These are phyloP conservation scores for Pyrus betulifolia DNA, from an alignment of 306 rosid species.

Conservation along the genomic window DNA sequence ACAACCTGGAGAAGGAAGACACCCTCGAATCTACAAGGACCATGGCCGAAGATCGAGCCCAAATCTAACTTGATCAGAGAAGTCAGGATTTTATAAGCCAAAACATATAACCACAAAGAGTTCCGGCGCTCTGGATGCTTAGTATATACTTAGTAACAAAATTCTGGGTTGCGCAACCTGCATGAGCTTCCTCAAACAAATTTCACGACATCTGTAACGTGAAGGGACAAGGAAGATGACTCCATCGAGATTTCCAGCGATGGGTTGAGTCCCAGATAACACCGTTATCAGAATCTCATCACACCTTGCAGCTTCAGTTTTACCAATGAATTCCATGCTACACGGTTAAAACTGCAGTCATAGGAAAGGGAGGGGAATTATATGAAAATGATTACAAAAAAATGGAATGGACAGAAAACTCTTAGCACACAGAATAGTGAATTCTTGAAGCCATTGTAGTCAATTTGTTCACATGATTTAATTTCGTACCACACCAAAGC, in stretches of 20 bases:
- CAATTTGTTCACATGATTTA: neutral
- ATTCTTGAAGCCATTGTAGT: neutral
- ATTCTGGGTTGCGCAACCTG: neutral
- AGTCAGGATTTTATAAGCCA: neutral
- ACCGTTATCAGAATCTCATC: conserved; percentile 48
- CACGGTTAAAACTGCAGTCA: conserved; percentile 1
- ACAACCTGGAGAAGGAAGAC: neutral
- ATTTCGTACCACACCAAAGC: neutral
- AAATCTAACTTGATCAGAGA: neutral
- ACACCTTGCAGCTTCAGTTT: conserved; percentile 44
- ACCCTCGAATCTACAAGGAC: neutral
- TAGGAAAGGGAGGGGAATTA: neutral
- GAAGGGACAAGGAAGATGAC: conserved; percentile 27
- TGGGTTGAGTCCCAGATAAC: conserved; percentile 47
- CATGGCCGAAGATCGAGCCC: neutral
- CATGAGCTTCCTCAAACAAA: neutral
- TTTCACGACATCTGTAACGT: neutral
- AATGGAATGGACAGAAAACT: neutral
- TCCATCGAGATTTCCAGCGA: conserved; percentile 50
- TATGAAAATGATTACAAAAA: neutral
- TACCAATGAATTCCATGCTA: conserved; percentile 68
- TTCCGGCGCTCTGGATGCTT: no score
- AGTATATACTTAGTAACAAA: no score
- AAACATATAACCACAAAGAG: no score
- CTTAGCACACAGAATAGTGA: neutral